phyloP scores from a whole-genome alignment of 2,329 filamentous ascomycete genomes.

The Ascochyta clinopodiicola region DNA sequence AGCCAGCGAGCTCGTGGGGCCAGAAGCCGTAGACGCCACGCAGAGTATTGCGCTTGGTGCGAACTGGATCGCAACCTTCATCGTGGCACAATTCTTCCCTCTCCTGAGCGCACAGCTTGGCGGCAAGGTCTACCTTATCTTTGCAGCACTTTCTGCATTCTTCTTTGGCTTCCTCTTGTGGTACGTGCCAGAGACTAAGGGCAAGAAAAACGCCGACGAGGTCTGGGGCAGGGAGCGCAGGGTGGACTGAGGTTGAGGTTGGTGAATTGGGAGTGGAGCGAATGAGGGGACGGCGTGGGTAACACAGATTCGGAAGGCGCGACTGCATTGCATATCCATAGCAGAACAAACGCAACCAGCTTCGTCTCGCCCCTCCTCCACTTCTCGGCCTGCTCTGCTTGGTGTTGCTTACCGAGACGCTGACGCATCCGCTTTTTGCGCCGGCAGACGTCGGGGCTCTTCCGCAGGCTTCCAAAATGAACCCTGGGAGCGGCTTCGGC shows the following conservation, averaged over 20 bases:
- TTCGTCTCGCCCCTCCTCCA: not conserved
- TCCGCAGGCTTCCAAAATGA: constrained; percentile 31
- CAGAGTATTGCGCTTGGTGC: constrained; percentile 87
- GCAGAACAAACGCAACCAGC: constrained; percentile 1
- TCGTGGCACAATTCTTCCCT: constrained; percentile 95
- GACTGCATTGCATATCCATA: not conserved
- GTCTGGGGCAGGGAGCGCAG: constrained; percentile 77
- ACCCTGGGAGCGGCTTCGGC: constrained; percentile 22
- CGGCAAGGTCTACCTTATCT: constrained; percentile 92
- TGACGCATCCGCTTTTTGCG: constrained; percentile 3
- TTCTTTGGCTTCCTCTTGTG: constrained; percentile 75
- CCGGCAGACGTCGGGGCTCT: constrained; percentile 23
- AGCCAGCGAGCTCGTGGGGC: constrained; percentile 85
- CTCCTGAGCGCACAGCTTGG: constrained; percentile 79
- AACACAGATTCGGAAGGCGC: not conserved
- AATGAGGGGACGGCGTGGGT: constrained; percentile 8
- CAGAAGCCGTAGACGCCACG: constrained; percentile 88
- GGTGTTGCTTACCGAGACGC: constrained; percentile 33
- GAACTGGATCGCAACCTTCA: constrained; percentile 89
- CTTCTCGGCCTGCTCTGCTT: constrained; percentile 16
- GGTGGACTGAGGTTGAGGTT: constrained; percentile 39
- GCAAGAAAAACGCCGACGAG: constrained; percentile 82
- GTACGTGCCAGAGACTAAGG: constrained; percentile 86
- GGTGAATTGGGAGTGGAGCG: not conserved
- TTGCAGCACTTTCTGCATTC: constrained; percentile 73